These are phyloP conservation scores for Fusarium pseudonygamai DNA, from an alignment of 2,329 filamentous ascomycete species.

Conservation along the genomic window DNA sequence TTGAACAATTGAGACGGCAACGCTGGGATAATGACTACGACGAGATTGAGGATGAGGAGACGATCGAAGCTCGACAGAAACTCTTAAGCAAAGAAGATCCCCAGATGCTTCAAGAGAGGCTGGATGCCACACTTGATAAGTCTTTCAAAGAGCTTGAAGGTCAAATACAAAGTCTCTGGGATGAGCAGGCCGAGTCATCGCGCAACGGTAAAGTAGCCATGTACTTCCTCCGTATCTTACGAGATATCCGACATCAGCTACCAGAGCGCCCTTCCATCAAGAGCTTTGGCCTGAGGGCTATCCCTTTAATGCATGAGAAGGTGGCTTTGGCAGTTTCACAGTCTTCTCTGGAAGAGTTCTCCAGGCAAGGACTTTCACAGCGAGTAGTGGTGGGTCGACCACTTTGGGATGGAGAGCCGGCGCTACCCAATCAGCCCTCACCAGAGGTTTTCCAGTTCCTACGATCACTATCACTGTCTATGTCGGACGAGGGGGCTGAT, in stretches of 20 bases:
- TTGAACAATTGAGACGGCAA: constrained; percentile 72
- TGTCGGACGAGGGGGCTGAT: constrained; percentile 78
- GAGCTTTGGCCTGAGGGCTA: constrained; percentile 67
- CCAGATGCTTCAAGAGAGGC: constrained; percentile 65
- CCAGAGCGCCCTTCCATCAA: constrained; percentile 62
- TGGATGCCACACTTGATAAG: constrained; percentile 64
- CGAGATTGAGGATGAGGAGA: constrained; percentile 78
- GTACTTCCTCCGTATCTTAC: constrained; percentile 77
- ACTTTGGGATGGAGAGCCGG: constrained; percentile 83
- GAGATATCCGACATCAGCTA: constrained; percentile 76
- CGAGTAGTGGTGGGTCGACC: constrained; percentile 67
- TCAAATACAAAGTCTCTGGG: constrained; percentile 63
- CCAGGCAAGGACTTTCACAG: constrained; percentile 52
- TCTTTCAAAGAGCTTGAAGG: constrained; percentile 68
- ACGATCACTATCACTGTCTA: constrained; percentile 69
- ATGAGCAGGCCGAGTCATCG: constrained; percentile 54
- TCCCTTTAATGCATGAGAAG: constrained; percentile 71
- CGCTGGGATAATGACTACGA: constrained; percentile 81
- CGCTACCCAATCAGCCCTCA: constrained; percentile 81
- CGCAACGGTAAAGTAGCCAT: constrained; percentile 64
- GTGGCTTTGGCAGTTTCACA: constrained; percentile 65
- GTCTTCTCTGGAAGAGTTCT: constrained; percentile 60
- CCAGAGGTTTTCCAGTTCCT: constrained; percentile 78
- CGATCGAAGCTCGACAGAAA: constrained; percentile 71
- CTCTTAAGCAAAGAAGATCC: constrained; percentile 79